Evolutionary conservation across 2,329 filamentous ascomycete species (phyloP).

Genomic region (Aspergillus caelatus): DNA sequence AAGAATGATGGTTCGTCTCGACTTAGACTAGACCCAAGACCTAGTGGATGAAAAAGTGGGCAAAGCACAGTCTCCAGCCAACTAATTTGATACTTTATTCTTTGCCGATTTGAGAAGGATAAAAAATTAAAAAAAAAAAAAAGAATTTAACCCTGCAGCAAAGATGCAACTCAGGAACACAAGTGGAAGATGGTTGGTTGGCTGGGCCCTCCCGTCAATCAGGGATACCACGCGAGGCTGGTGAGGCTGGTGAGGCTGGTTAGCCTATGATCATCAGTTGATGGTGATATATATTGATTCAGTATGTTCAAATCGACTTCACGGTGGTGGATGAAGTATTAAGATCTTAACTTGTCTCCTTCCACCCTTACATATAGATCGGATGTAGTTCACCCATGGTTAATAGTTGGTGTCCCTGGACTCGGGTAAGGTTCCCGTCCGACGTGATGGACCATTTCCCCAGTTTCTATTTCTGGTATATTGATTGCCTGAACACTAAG

Average conservation of each 20-base stretch:
- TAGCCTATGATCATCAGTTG: neutral
- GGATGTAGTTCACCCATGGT: neutral
- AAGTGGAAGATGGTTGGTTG: slow-evolving; percentile 1
- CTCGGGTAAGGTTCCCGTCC: neutral
- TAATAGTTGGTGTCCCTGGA: neutral
- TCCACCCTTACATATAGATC: neutral
- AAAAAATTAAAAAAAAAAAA: neutral
- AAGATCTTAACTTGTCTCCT: neutral
- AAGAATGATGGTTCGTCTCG: slow-evolving; percentile 11
- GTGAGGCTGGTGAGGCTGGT: slow-evolving; percentile 5
- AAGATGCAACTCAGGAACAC: neutral
- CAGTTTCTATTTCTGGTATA: neutral
- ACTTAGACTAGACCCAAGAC: neutral
- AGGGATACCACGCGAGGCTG: slow-evolving; percentile 6
- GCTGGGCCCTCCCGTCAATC: neutral
- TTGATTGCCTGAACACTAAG: neutral
- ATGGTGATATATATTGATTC: neutral
- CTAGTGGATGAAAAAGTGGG: neutral
- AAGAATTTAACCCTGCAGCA: neutral
- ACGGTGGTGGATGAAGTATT: neutral
- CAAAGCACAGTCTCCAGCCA: neutral
- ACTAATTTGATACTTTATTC: neutral
- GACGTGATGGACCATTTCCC: neutral
- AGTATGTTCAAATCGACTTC: neutral
- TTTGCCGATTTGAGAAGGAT: neutral